Evolutionary conservation across 495 filamentous ascomycete genomes (phyloP).

Genomic region (Aspergillus asperescens): DNA sequence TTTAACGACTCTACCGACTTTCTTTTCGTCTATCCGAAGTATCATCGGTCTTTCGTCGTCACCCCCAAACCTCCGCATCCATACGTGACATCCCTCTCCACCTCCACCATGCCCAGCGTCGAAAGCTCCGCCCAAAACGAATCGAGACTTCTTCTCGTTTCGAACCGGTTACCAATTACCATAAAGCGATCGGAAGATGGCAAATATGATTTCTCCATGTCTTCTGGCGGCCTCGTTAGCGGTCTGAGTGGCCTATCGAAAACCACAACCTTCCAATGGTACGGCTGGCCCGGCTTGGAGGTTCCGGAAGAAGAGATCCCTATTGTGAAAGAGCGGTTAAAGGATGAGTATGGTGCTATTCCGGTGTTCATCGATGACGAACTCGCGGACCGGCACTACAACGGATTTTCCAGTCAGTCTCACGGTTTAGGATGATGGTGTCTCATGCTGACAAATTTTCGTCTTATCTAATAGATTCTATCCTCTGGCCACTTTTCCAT

Average conservation of each 20-base stretch:
- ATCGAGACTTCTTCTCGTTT: conserved; percentile 69
- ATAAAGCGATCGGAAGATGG: conserved; percentile 87
- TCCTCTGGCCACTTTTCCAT: conserved; percentile 95
- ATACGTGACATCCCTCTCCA: neutral
- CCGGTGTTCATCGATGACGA: conserved; percentile 77
- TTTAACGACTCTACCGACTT: neutral
- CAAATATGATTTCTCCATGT: conserved; percentile 84
- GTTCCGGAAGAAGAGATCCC: conserved; percentile 65
- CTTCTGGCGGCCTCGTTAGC: conserved; percentile 88
- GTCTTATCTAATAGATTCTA: conserved; percentile 60
- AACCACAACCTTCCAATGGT: conserved; percentile 91
- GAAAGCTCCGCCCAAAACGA: conserved; percentile 32
- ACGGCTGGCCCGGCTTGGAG: conserved; percentile 92
- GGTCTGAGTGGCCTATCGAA: conserved; percentile 86
- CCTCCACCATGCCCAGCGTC: conserved; percentile 30
- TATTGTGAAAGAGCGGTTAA: conserved; percentile 58
- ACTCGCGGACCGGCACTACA: conserved; percentile 76
- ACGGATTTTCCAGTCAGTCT: conserved; percentile 78
- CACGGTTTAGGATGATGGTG: neutral
- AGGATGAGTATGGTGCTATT: conserved; percentile 66
- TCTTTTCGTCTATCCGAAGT: neutral
- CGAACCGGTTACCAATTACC: conserved; percentile 90
- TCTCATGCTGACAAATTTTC: conserved; percentile 13
- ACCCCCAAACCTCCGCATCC: neutral
- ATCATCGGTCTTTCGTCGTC: too few species aligned